Conservation (phyloP, 805 yeast species). For the Candida golubevii region DNA sequence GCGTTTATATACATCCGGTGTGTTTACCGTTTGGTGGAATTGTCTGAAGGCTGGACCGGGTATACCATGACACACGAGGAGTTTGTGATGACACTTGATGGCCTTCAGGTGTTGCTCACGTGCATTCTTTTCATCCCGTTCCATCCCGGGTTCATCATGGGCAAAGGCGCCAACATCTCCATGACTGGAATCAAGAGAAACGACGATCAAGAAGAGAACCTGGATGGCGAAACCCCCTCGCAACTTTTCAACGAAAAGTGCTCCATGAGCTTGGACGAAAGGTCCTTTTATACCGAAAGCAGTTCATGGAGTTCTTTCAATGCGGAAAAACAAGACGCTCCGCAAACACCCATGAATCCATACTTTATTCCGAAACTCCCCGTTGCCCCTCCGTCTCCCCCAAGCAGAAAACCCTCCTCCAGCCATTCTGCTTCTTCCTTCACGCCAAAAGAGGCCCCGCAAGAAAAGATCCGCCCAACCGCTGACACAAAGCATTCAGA, state of each 20-base stretch:
- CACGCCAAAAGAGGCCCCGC: neutral
- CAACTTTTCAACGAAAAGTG: neutral
- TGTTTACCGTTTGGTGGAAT: conserved; percentile 67
- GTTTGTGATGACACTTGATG: conserved; percentile 38
- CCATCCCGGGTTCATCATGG: conserved; percentile 58
- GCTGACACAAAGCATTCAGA: neutral
- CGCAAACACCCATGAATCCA: conserved; percentile 4
- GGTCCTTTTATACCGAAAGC: neutral
- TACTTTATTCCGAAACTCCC: conserved; percentile 6
- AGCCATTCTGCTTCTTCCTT: neutral
- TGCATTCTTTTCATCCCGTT: conserved; percentile 36
- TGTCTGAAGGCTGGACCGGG: conserved; percentile 71
- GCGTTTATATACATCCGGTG: conserved; percentile 61
- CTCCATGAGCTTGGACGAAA: neutral
- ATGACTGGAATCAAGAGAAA: conserved; percentile 4
- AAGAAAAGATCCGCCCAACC: neutral
- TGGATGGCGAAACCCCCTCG: neutral
- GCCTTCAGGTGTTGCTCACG: conserved; percentile 26
- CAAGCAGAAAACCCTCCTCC: neutral
- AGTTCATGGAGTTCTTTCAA: neutral
- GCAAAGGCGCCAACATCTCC: conserved; percentile 9
- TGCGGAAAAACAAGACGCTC: neutral
- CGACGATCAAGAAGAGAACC: neutral
- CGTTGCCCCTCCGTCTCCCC: neutral
- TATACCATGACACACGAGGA: conserved; percentile 47